These are phyloP conservation scores for Eucalyptus regnans DNA, from an alignment of 345 rosid genomes.

Conservation along the genomic window DNA sequence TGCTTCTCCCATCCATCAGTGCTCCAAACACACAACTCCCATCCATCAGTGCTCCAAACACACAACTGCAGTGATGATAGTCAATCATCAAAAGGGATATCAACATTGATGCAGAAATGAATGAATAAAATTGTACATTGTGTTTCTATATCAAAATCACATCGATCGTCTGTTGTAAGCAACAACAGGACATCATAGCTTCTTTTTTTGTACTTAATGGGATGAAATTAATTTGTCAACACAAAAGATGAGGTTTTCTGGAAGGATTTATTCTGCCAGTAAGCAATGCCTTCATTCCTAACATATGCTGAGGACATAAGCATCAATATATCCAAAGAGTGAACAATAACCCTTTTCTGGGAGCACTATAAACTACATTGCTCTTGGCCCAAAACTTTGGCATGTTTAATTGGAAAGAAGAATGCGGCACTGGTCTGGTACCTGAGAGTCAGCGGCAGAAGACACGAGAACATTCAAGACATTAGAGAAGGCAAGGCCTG, in stretches of 20 bases:
- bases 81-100: background rate
- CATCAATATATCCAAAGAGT: background rate
- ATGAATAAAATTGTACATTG: background rate
- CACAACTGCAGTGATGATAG: no score
- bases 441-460: conserved; percentile 80
- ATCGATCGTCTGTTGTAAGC: rapidly evolving
- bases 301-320: background rate
- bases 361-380: background rate
- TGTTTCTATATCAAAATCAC: background rate
- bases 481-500: conserved; percentile 78
- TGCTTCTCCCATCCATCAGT: no score
- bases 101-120: background rate
- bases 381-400: background rate
- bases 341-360: background rate
- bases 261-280: background rate
- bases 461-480: conserved; percentile 55
- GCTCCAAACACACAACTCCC: conserved; percentile 24
- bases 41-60: no score
- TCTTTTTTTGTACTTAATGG: rapidly evolving
- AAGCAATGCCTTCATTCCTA: background rate
- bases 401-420: rapidly evolving
- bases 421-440: background rate
- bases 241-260: background rate
- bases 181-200: background rate
- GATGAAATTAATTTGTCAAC: background rate